A percentile compares a stretch with the other conserved stretches of the same genome.
Conservation (phyloP, 495 filamentous ascomycete genomes). For the Lepidopterella palustris region DNA sequence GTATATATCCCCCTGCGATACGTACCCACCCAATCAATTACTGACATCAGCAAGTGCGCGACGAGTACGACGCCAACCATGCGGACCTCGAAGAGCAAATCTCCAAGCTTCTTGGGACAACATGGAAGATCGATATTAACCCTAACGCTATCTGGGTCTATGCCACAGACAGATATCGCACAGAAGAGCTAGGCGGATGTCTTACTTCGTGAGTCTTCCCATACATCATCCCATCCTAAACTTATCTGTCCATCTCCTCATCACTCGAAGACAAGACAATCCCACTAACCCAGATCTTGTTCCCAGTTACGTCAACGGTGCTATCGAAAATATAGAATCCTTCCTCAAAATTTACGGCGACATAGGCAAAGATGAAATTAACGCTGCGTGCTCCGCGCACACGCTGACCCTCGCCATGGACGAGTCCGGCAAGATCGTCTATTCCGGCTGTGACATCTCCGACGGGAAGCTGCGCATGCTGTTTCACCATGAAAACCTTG, state of each 20-base stretch:
- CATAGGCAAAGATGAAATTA: constrained; percentile 42
- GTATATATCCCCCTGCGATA: constrained; percentile 28
- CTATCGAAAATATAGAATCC: constrained; percentile 39
- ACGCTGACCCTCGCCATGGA: constrained; percentile 43
- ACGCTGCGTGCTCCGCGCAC: constrained; percentile 42
- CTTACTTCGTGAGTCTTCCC: constrained; percentile 39
- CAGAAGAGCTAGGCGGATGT: constrained; percentile 41
- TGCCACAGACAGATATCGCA: constrained; percentile 42
- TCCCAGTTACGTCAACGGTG: constrained; percentile 42
- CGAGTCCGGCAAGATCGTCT: constrained; percentile 38
- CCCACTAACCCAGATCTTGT: background rate
- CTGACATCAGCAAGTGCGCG: constrained; percentile 40
- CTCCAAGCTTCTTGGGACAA: constrained; percentile 38
- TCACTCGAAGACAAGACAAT: too few species aligned
- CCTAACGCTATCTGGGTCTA: constrained; percentile 45
- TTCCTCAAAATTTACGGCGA: constrained; percentile 35
- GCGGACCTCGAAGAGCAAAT: constrained; percentile 40
- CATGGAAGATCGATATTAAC: constrained; percentile 46
- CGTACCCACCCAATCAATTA: background rate
- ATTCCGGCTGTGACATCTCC: constrained; percentile 42
- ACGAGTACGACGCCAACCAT: constrained; percentile 46
- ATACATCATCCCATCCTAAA: too few species aligned
- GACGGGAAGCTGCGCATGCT: constrained; percentile 45
- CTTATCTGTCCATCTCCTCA: background rate
- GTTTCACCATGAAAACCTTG: constrained; percentile 41